Percentiles rank a stretch among this genome's conserved stretches.
These are phyloP conservation scores for Tagetes patula DNA, from an alignment of 129 eudicot genomes.

Conservation along the genomic window DNA sequence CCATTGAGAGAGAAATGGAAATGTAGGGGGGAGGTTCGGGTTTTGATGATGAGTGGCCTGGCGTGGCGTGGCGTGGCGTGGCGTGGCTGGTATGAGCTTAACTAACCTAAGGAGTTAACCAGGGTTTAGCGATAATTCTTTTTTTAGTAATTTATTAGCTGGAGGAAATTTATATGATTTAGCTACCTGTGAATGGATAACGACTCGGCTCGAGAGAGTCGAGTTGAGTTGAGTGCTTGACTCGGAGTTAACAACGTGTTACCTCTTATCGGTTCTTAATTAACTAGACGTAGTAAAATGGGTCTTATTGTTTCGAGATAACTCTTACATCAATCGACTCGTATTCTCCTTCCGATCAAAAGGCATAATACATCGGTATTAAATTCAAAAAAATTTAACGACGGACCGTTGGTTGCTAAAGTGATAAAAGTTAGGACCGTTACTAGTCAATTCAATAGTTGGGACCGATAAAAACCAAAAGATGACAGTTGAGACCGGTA, in stretches of 20 bases:
- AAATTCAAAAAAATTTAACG: too few relatives aligned
- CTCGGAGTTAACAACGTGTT: slow-evolving; percentile 9
- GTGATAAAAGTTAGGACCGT: too few relatives aligned
- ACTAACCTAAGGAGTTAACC: slow-evolving; percentile 31
- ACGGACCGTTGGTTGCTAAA: too few relatives aligned
- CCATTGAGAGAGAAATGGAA: slow-evolving; percentile 28
- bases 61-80: not conserved
- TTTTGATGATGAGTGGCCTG: slow-evolving; percentile 24
- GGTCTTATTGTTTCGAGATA: too few relatives aligned
- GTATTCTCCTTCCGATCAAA: too few relatives aligned
- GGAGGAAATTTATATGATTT: slow-evolving; percentile 6
- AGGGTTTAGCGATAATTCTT: slow-evolving; percentile 36
- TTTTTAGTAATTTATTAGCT: slow-evolving; percentile 24
- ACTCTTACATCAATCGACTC: too few relatives aligned
- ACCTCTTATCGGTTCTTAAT: slow-evolving; percentile 7
- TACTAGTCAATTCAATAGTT: too few relatives aligned
- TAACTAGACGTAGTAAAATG: too few relatives aligned
- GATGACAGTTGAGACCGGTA: too few relatives aligned
- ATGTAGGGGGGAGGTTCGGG: slow-evolving; percentile 20
- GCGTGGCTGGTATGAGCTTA: slow-evolving; percentile 36
- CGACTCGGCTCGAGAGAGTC: slow-evolving; percentile 3
- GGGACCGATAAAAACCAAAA: too few relatives aligned
- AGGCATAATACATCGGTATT: too few relatives aligned
- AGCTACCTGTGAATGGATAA: not conserved
- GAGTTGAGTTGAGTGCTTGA: not conserved